Conservation (phyloP, 495 filamentous ascomycete species). For the Penicilliopsis zonata region DNA sequence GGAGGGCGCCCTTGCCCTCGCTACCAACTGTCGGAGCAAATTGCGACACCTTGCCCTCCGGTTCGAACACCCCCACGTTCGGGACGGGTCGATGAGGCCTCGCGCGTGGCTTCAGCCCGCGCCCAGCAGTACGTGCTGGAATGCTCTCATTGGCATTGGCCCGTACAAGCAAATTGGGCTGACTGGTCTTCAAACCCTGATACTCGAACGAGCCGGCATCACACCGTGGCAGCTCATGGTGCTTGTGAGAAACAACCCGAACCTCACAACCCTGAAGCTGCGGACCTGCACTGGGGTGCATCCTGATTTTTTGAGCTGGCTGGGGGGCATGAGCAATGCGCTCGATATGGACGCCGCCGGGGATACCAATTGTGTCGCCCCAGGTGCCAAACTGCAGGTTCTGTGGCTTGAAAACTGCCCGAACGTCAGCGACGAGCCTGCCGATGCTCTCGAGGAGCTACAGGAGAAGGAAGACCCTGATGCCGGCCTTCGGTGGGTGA, state of each 20-base stretch:
- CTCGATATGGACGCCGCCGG: conserved; percentile 5
- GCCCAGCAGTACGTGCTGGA: conserved; percentile 20
- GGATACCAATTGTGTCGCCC: conserved; percentile 4
- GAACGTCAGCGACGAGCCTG: conserved; percentile 3
- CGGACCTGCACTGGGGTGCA: conserved; percentile 19
- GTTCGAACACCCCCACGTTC: conserved; percentile 24
- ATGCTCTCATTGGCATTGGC: conserved; percentile 15
- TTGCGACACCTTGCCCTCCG: conserved; percentile 21
- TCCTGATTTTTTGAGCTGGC: conserved; percentile 20
- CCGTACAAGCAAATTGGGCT: conserved; percentile 8
- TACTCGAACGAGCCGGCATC: conserved; percentile 21
- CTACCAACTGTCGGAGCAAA: conserved; percentile 9
- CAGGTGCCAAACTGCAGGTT: conserved; percentile 12
- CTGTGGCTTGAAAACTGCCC: conserved; percentile 21
- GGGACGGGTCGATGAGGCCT: conserved; percentile 14
- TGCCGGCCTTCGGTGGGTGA: conserved; percentile 16
- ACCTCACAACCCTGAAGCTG: conserved; percentile 15
- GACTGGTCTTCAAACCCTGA: conserved; percentile 12
- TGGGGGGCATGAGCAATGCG: conserved; percentile 13
- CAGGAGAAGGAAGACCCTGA: conserved; percentile 5
- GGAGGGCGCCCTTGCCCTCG: conserved; percentile 12
- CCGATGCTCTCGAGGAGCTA: conserved; percentile 2
- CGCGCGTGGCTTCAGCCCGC: conserved; percentile 15
- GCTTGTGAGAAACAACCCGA: conserved; percentile 19
- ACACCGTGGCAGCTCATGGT: conserved; percentile 23